Evolutionary conservation across 75 land plant genomes (phyloP), one percentile per base, ranked within the genome.

Genomic region (Chamaecyparis obtusa): DNA sequence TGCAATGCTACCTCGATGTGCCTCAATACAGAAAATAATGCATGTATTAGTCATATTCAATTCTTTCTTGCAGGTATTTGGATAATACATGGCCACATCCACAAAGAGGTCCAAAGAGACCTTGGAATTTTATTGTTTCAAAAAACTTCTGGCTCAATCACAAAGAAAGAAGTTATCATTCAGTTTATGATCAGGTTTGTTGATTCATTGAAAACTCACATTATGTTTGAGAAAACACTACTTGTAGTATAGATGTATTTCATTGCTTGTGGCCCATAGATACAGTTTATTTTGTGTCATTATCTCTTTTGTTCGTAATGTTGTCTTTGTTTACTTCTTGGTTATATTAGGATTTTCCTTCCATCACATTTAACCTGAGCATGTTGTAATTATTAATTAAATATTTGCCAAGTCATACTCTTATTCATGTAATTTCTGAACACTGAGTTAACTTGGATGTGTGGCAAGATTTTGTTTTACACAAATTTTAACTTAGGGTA

Each of bases 71-170:
- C 64, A 89, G 89, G 89, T 89, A 89, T 78, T 80, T 89, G 86
- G 89, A 89, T 87, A 89, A 89, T 64, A 89, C 89, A 79, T 89
- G 89, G 89, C 89, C 89, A 79, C 89, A 88, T 88, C 89, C 89
- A 39, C 89, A 87, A 78, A 88, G 89, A 57, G 89, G 89, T 77
- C 30, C 89, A 24, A 88, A 88, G 86, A 86, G 88, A 81, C 88
- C 89, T 32, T 87, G 83, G 83, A 78, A 56, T 48, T 88, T 79
- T 83, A 87, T 79, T 78, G 46, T 88, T 55, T 51, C 88, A 7
- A 77, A 87, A 64, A 87, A 77, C 17, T 88, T 76, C 78, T 88
- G 89, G 89, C 86, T 88, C 75, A 87, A 87, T 37, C 76, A 75
- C 17, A 71, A 87, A n/a, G 80, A 56, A 88, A 48, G 41, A 48